Percentiles rank a stretch among this genome's conserved stretches.
These are phyloP conservation scores for Fraxinus albicans DNA, from an alignment of 305 asterid genomes.

Conservation along the genomic window DNA sequence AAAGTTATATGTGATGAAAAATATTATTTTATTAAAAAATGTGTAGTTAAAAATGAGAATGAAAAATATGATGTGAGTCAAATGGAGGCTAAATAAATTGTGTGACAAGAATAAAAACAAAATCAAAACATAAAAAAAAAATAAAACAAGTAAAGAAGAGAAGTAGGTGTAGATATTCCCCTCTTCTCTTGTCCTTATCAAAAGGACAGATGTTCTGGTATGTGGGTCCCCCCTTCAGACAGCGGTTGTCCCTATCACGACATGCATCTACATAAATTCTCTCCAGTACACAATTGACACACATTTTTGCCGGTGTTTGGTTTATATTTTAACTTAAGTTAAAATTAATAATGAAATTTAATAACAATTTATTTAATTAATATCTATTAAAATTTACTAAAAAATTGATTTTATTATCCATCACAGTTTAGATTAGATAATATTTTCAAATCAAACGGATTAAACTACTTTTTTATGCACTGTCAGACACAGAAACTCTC, in stretches of 20 bases:
- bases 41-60: too few species aligned
- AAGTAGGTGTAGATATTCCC: neutral
- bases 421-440: neutral
- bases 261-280: constrained; percentile 17
- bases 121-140: neutral
- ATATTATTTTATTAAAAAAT: too few species aligned
- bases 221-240: neutral
- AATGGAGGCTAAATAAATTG: neutral
- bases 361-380: neutral
- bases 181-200: constrained; percentile 17
- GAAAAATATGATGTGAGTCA: too few species aligned
- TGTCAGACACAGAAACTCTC: neutral
- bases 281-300: neutral
- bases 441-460: neutral
- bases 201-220: constrained; percentile 1
- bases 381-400: too few species aligned
- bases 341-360: too few species aligned
- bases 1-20: too few species aligned
- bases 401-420: too few species aligned
- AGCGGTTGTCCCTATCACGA: constrained; percentile 20
- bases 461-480: neutral
- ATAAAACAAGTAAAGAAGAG: neutral
- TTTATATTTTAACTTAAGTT: too few species aligned
- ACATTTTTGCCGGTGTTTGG: neutral
- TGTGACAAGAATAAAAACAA: neutral